Base-by-base conservation (phyloP, 2,329 filamentous ascomycete genomes). In the Ophiostoma sp. region DNA sequence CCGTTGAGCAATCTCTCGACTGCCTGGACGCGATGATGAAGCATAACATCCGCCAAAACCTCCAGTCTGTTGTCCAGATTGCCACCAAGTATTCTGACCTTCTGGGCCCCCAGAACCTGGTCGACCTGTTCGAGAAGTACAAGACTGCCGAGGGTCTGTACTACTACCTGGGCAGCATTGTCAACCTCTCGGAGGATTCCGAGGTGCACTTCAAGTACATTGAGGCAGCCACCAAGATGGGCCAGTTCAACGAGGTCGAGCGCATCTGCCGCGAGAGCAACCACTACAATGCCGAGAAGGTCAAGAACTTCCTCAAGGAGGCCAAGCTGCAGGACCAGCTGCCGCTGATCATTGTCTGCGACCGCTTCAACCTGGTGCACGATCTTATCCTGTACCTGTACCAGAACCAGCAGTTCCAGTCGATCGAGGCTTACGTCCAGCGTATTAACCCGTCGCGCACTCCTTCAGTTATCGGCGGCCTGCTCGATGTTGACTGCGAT, bases 151-250 rank as follows among this genome's bases (percentile, higher is more conserved):
- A 99, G 79, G 95, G 95, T 77, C 87, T 99, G 4, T 99, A 95
- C 85, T 97, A 97, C 83, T 99, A 97, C 81, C 87, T 99, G 16
- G 95, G 95, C 71, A 97, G 93, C 77, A 96, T 99, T 74, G 94
- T 99, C 79, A 99, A 99, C 78, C 83, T 99, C 64, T 96, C 92
- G 69, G 92, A 98, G 78, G 95, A 98, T 74, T 85, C 90, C 36
- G 95, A 99, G 76, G 95, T 99, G 42, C 91, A 95, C 77, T 99
- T 97, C 88, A 99, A 99, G 84, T 99, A 99, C 79, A 97, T 99
- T 70, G 94, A 99, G 80, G 93, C 95, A 68, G 95, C 96, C 44
- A 97, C 93, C 38, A 91, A 89, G 76, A 96, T 97, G 87, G 88
- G 89, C 42, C 94, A 99, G 79, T 87, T 97, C 76, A 93, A 92